These are phyloP conservation scores for Calonectria pseudoreteaudii DNA, from an alignment of 2,329 filamentous ascomycete genomes.

Conservation along the genomic window DNA sequence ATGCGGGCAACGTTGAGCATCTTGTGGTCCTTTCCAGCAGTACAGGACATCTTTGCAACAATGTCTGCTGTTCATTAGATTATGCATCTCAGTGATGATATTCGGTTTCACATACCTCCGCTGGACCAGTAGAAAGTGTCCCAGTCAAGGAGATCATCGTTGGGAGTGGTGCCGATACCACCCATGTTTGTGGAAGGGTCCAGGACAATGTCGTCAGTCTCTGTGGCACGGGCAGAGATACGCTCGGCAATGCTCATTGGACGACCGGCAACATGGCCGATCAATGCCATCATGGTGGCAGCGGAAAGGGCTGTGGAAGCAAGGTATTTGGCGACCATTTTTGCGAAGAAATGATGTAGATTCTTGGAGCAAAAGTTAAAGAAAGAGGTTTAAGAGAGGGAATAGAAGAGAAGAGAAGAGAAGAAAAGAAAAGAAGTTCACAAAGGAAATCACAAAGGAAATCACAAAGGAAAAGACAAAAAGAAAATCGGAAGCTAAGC, in stretches of 20 bases:
- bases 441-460: not conserved
- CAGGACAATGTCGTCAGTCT: not conserved
- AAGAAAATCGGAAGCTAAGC: not conserved
- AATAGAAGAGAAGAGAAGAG: not conserved
- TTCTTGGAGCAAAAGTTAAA: not conserved
- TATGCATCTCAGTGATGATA: not conserved
- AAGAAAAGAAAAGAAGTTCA: not conserved
- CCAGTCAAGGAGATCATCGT: not conserved
- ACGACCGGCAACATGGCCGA: not conserved
- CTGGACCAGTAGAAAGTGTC: not conserved
- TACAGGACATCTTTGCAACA: not conserved
- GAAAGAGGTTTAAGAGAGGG: not conserved
- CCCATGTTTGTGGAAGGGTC: not conserved
- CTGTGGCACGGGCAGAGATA: not conserved
- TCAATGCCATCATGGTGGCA: not conserved
- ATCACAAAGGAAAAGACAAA: not conserved
- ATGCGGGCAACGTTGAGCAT: slow-evolving; percentile 13
- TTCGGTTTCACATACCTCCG: not conserved
- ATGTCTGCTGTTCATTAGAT: not conserved
- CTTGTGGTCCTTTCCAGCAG: not conserved
- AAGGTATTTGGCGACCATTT: not conserved
- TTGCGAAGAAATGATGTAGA: not conserved
- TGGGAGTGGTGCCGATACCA: not conserved
- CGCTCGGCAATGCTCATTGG: not conserved
- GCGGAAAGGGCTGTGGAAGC: not conserved